Conservation (phyloP, 208 protist species). For the Leishmania tarentolae region DNA sequence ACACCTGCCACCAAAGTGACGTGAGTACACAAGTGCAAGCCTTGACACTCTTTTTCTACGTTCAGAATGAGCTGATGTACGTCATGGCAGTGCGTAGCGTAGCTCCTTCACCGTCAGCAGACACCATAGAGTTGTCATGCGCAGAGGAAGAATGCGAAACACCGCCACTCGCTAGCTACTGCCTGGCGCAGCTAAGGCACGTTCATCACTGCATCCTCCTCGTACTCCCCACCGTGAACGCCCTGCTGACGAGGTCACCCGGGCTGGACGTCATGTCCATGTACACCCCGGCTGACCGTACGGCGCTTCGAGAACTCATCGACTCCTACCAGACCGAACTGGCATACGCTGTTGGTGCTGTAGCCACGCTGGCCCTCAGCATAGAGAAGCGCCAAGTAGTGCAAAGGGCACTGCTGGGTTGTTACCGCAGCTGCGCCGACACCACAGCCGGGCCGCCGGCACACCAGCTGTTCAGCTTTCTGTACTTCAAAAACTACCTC, state of each 20-base stretch:
- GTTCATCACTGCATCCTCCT: constrained; percentile 58
- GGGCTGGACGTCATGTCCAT: constrained; percentile 62
- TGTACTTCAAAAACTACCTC: constrained; percentile 25
- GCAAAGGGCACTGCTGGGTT: constrained; percentile 21
- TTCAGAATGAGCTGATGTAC: constrained; percentile 54
- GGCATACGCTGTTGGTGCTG: constrained; percentile 50
- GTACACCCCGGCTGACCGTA: constrained; percentile 54
- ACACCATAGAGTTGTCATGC: background rate
- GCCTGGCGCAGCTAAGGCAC: constrained; percentile 48
- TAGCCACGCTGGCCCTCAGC: constrained; percentile 34
- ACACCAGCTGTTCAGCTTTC: constrained; percentile 49
- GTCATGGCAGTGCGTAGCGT: constrained; percentile 46
- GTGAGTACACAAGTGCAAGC: constrained; percentile 14
- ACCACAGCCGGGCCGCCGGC: constrained; percentile 17
- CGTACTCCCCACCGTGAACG: constrained; percentile 60
- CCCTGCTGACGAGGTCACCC: constrained; percentile 44
- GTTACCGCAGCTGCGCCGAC: constrained; percentile 14
- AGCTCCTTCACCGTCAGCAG: background rate
- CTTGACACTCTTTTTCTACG: constrained; percentile 54
- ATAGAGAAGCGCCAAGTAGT: constrained; percentile 26
- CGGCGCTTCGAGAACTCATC: constrained; percentile 53
- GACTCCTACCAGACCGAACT: constrained; percentile 46
- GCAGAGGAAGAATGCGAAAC: background rate
- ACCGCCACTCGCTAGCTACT: constrained; percentile 27
- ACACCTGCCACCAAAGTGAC: background rate